A percentile compares a stretch with the other conserved stretches of the same genome.
Evolutionary conservation across 768 basidiomycete genomes (phyloP).

Genomic region (Rhodotorula sphaerocarpa): DNA sequence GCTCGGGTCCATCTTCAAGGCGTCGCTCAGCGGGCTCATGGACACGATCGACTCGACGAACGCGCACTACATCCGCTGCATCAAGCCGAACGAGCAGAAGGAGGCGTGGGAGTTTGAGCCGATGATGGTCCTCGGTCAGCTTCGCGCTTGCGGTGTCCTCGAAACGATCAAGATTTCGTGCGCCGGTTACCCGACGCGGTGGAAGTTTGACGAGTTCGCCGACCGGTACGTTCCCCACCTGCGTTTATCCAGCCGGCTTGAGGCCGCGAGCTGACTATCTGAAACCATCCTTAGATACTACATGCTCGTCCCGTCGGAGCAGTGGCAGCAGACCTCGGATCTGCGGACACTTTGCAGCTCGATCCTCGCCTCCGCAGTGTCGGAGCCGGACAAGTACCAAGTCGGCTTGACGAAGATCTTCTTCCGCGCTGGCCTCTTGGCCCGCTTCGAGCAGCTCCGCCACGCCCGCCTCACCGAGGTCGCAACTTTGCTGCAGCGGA

Average conservation of each 20-base stretch:
- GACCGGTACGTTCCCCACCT: conserved; percentile 60
- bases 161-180: conserved; percentile 98
- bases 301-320: conserved; percentile 79
- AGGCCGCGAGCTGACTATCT: not conserved
- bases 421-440: conserved; percentile 98
- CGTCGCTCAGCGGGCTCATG: conserved; percentile 86
- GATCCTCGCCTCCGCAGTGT: conserved; percentile 77
- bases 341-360: conserved; percentile 69
- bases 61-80: conserved; percentile 97
- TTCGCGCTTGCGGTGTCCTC: conserved; percentile 95
- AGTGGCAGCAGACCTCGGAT: conserved; percentile 65
- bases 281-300: conserved; percentile 61
- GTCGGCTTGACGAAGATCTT: conserved; percentile 96
- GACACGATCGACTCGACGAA: conserved; percentile 95
- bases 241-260: not conserved
- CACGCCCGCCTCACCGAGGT: conserved; percentile 78
- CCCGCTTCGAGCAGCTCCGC: conserved; percentile 82
- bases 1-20: conserved; percentile 96
- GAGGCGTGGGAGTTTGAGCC: conserved; percentile 93
- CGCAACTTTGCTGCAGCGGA: conserved; percentile 95
- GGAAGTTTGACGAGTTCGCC: conserved; percentile 98
- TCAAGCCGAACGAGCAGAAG: conserved; percentile 97
- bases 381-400: conserved; percentile 93
- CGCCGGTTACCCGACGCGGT: conserved; percentile 94
- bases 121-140: conserved; percentile 86